These are phyloP conservation scores for Hymenoscyphus albidus DNA, from an alignment of 2,329 filamentous ascomycete species.

Conservation along the genomic window DNA sequence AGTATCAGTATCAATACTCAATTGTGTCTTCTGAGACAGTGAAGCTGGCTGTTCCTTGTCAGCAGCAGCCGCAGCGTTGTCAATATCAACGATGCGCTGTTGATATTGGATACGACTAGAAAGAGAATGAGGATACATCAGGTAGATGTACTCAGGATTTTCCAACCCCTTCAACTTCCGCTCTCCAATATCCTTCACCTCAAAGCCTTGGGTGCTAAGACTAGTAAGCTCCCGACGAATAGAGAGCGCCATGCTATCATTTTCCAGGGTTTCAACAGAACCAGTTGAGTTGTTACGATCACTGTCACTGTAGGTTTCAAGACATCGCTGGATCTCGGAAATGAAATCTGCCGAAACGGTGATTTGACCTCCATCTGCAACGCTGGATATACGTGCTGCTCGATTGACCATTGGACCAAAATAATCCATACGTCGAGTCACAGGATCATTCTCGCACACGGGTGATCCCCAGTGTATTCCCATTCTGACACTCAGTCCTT, in stretches of 20 bases:
- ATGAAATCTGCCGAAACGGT: conserved; percentile 97
- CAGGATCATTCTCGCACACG: conserved; percentile 91
- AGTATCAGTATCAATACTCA: conserved; percentile 71
- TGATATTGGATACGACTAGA: conserved; percentile 75
- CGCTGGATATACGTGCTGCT: conserved; percentile 86
- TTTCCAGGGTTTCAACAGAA: conserved; percentile 70
- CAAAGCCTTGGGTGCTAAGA: conserved; percentile 86
- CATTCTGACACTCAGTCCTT: conserved; percentile 93
- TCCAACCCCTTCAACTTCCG: conserved; percentile 94
- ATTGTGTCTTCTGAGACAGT: conserved; percentile 61
- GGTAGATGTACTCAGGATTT: conserved; percentile 92
- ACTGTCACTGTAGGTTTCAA: conserved; percentile 85
- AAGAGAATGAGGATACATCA: conserved; percentile 88
- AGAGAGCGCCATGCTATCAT: conserved; percentile 68
- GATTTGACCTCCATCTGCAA: conserved; percentile 94
- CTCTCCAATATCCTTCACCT: conserved; percentile 94
- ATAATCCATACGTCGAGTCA: conserved; percentile 98
- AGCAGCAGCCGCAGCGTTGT: conserved; percentile 40
- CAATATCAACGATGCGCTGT: conserved; percentile 27
- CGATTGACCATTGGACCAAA: conserved; percentile 99
- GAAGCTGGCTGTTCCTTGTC: conserved; percentile 47
- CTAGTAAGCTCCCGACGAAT: conserved; percentile 86
- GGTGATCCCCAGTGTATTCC: conserved; percentile 94
- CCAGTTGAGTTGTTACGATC: conserved; percentile 65
- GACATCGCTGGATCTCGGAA: conserved; percentile 85